These are phyloP conservation scores for Spathaspora girioi DNA, from an alignment of 805 yeast species.

Conservation along the genomic window DNA sequence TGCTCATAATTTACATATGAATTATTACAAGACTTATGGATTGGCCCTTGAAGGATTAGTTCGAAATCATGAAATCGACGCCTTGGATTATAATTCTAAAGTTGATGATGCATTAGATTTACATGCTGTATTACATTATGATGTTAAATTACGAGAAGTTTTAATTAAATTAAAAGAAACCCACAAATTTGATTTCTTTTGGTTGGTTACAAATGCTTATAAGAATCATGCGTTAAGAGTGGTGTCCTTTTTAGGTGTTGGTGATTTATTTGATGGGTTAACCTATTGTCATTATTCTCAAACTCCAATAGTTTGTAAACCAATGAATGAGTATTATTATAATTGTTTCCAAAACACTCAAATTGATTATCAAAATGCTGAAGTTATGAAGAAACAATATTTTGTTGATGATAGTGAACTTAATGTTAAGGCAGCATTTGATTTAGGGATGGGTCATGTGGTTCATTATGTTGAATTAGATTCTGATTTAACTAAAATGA, in stretches of 20 bases:
- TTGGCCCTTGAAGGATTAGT: conserved; percentile 89
- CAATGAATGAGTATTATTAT: conserved; percentile 68
- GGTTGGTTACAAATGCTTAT: conserved; percentile 96
- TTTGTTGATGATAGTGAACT: conserved; percentile 86
- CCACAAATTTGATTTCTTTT: conserved; percentile 62
- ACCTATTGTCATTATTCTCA: conserved; percentile 84
- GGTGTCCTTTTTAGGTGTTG: conserved; percentile 74
- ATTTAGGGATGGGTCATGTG: conserved; percentile 68
- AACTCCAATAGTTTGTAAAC: conserved; percentile 79
- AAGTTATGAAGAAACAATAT: conserved; percentile 46
- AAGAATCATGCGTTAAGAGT: conserved; percentile 85
- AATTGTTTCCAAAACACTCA: conserved; percentile 66
- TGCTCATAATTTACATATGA: conserved; percentile 66
- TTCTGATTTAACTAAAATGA: conserved; percentile 42
- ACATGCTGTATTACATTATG: conserved; percentile 69
- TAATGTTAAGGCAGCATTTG: conserved; percentile 71
- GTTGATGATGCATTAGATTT: conserved; percentile 93
- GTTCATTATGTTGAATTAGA: conserved; percentile 74
- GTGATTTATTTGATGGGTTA: conserved; percentile 91
- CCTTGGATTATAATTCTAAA: conserved; percentile 78
- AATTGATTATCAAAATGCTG: conserved; percentile 30
- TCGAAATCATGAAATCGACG: conserved; percentile 69
- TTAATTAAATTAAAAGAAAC: conserved; percentile 40
- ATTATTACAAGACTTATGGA: conserved; percentile 84
- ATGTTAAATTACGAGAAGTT: conserved; percentile 49